A percentile compares a stretch with the other conserved stretches of the same genome.
Evolutionary conservation across 768 basidiomycete genomes (phyloP).

Genomic region (Hydnomerulius pinastri): DNA sequence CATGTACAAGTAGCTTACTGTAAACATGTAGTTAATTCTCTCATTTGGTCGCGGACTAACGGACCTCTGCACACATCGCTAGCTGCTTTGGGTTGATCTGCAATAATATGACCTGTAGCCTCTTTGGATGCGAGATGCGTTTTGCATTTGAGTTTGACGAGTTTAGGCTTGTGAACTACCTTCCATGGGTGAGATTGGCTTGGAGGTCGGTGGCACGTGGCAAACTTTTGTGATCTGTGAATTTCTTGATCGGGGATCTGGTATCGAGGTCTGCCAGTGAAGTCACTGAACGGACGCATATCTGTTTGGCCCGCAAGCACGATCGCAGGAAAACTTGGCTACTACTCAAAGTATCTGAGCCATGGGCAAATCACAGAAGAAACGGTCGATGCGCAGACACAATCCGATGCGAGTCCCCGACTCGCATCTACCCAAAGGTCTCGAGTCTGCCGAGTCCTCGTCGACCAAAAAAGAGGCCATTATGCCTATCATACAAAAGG

Average conservation of each 20-base stretch:
- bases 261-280: no score
- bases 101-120: slow-evolving; percentile 2
- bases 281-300: background rate
- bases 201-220: no score
- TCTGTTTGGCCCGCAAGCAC: background rate
- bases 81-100: background rate
- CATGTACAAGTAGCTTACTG: slow-evolving; percentile 25
- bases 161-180: no score
- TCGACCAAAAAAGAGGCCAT: slow-evolving; percentile 79
- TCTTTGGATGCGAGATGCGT: background rate
- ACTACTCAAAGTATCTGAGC: background rate
- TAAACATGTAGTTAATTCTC: slow-evolving; percentile 26
- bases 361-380: slow-evolving; percentile 97
- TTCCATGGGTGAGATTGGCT: no score
- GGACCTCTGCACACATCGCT: background rate
- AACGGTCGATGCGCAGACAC: slow-evolving; percentile 79
- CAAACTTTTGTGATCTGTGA: no score
- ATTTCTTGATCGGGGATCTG: no score
- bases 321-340: background rate
- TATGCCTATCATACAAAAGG: slow-evolving; percentile 90
- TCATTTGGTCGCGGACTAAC: slow-evolving; percentile 1
- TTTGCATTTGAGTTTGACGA: no score
- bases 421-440: slow-evolving; percentile 83
- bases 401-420: slow-evolving; percentile 95
- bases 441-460: slow-evolving; percentile 69